Base-by-base conservation (phyloP, 805 yeast species). In the Yamadazyma insecticola region DNA sequence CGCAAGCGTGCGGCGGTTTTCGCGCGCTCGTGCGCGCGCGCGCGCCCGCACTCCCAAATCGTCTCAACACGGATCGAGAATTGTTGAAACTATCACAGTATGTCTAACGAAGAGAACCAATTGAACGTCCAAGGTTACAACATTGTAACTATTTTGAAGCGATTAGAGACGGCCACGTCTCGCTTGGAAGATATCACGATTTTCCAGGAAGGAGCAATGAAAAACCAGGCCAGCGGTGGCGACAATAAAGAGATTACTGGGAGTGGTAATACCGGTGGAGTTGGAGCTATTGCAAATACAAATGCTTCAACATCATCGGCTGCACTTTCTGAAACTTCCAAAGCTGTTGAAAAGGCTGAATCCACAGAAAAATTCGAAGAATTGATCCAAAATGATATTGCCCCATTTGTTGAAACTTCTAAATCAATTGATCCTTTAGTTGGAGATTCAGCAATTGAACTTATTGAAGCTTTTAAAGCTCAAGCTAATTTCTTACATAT, bases 151-250 rank as follows among this genome's bases (percentile, higher is more conserved):
- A 71, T 88, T 33, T 61, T 64, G 36, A 65, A 53, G 49, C 72
- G 95, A 44, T 74, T 88, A 47, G 97, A 88, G 57, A 90, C 95
- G 11, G 96, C 96, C 21, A 86, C 97, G 7, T 81, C 95, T 5
- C 77, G 97, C 29, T 74, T 88, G 45, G 97, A 88, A 51, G 96
- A 88, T 55, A 78, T 88, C 27, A 85, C 94, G 18, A 71, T 82
- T 32, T 79, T 72, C 54, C 95, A 86, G 51, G 85, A 80, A 45
- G 76, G 74, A 22, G 67, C 73, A 6, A 22, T n/a, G 13, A 26
- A 16, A 12, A 12, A 26, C 13, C 16, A 16, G 7, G 40, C 10
- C 13, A 13, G 33, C 30, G 41, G 43, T 4, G 41, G 42, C 19
- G 28, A 35, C 26, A 23, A 23, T n/a, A 10, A 6, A n/a, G 23